Conservation (phyloP, 2,329 filamentous ascomycete species). For the Ophiostoma pallidulum region DNA sequence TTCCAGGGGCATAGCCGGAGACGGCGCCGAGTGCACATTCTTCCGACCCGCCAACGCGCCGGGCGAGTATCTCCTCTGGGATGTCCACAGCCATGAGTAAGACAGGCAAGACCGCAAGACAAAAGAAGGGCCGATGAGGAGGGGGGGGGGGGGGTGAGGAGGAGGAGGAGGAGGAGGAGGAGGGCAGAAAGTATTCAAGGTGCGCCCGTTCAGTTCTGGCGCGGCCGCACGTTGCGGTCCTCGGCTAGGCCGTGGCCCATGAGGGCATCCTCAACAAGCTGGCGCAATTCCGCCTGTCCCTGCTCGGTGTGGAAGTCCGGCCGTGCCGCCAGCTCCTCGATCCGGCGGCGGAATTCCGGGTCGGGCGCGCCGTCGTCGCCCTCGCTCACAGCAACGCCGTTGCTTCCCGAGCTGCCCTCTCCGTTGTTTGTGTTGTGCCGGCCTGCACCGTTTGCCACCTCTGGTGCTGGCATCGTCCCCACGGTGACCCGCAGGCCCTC, state of each 20-base stretch:
- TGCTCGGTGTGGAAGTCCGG: constrained; percentile 75
- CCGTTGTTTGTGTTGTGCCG: neutral
- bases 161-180: neutral
- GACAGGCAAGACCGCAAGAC: neutral
- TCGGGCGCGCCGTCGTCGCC: constrained; percentile 56
- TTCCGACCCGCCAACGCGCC: constrained; percentile 40
- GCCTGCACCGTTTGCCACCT: constrained; percentile 22
- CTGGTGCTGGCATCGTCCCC: constrained; percentile 53
- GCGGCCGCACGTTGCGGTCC: constrained; percentile 55
- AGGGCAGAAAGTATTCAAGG: too few relatives aligned
- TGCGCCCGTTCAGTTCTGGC: constrained; percentile 39
- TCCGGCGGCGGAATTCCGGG: constrained; percentile 72
- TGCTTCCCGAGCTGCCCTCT: neutral
- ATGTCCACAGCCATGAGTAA: constrained; percentile 40
- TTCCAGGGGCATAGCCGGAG: constrained; percentile 33
- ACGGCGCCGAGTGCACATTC: constrained; percentile 42
- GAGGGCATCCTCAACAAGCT: constrained; percentile 73
- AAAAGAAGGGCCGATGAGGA: neutral
- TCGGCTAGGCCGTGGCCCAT: constrained; percentile 53
- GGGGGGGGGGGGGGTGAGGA: too few relatives aligned
- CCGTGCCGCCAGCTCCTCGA: constrained; percentile 77
- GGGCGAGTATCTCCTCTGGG: constrained; percentile 53
- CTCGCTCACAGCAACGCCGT: neutral
- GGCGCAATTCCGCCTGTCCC: constrained; percentile 69
- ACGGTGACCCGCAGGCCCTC: constrained; percentile 69